phyloP scores from a whole-genome alignment of 345 rosid genomes.

The Arabis hirsuta region DNA sequence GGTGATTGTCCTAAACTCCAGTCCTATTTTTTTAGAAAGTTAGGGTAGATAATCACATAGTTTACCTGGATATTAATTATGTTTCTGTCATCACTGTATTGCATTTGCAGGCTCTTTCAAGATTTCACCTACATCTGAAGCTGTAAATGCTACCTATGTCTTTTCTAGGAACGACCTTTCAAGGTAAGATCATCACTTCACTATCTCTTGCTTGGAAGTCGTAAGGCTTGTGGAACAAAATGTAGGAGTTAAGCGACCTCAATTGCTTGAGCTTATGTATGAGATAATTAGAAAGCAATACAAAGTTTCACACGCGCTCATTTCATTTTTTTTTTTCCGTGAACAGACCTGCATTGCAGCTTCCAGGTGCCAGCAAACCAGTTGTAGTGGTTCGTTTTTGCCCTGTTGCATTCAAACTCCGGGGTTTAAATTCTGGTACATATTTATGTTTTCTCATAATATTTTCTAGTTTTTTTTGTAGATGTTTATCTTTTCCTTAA shows the following conservation, averaged over 20 bases:
- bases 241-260: neutral
- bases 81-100: conserved; percentile 27
- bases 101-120: conserved; percentile 72
- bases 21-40: neutral
- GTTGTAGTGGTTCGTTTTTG: conserved; percentile 90
- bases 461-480: neutral
- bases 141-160: conserved; percentile 75
- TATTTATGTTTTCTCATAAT: neutral
- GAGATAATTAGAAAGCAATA: conserved; percentile 1
- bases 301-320: neutral
- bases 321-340: neutral
- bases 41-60: conserved; percentile 18
- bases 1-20: conserved; percentile 45
- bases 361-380: conserved; percentile 94
- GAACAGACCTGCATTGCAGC: conserved; percentile 81
- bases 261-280: conserved; percentile 1
- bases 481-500: too few relatives aligned
- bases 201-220: conserved; percentile 25
- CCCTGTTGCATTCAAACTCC: conserved; percentile 66
- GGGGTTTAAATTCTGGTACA: conserved; percentile 68
- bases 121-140: conserved; percentile 59
- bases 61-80: neutral
- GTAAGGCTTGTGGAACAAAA: neutral
- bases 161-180: conserved; percentile 92
- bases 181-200: conserved; percentile 53